Evolutionary conservation across 768 basidiomycete genomes (phyloP).

Genomic region (Rhizopogon rudus): DNA sequence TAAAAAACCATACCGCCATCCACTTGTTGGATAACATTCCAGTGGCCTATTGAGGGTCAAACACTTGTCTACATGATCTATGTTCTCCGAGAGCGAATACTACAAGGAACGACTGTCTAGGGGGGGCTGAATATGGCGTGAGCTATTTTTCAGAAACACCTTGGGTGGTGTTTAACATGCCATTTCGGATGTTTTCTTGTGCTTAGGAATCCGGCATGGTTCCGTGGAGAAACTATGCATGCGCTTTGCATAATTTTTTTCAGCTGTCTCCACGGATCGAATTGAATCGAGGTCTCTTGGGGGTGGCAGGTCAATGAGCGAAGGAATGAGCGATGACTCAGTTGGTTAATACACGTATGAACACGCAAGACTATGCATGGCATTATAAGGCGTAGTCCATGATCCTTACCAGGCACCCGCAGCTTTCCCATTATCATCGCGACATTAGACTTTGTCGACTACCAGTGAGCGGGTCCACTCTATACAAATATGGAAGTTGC

Average conservation of each 20-base stretch:
- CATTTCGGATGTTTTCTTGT: neutral
- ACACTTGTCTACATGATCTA: too few relatives aligned
- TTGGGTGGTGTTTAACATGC: neutral
- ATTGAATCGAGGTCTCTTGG: neutral
- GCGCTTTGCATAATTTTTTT: neutral
- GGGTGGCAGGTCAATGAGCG: neutral
- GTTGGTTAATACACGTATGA: neutral
- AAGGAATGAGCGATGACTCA: too few relatives aligned
- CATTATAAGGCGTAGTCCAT: neutral
- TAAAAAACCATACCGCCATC: too few relatives aligned
- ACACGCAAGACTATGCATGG: too few relatives aligned
- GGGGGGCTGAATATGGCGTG: too few relatives aligned
- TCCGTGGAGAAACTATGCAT: conserved; percentile 1
- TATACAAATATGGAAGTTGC: conserved; percentile 32
- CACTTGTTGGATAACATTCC: too few relatives aligned
- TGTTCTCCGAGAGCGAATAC: too few relatives aligned
- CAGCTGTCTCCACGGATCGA: conserved; percentile 6
- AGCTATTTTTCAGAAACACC: too few relatives aligned
- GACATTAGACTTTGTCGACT: conserved; percentile 25
- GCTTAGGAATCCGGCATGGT: neutral
- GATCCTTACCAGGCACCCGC: neutral
- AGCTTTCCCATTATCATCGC: conserved; percentile 5
- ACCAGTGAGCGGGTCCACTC: conserved; percentile 35
- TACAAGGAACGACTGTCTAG: too few relatives aligned
- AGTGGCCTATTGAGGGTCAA: too few relatives aligned